Evolutionary conservation across 495 filamentous ascomycete species (phyloP).

Genomic region (Neurospora discreta): DNA sequence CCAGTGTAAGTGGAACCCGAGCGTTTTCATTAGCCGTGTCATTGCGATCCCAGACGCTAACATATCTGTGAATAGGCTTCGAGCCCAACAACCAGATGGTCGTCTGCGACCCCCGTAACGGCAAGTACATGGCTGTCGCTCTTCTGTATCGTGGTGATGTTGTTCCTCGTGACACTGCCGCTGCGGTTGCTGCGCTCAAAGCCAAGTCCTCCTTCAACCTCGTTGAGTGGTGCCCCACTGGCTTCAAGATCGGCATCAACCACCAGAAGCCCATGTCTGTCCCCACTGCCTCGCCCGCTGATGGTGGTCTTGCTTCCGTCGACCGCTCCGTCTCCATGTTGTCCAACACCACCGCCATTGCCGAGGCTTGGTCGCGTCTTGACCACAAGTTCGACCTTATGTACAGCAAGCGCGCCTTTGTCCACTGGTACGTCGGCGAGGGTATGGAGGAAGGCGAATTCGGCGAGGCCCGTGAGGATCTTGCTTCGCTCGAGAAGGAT

Average conservation of each 20-base stretch:
- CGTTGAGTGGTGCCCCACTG: slow-evolving; percentile 93
- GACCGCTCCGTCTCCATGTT: slow-evolving; percentile 85
- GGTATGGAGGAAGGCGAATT: slow-evolving; percentile 97
- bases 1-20: slow-evolving; percentile 51
- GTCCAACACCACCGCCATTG: slow-evolving; percentile 84
- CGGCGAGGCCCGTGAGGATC: slow-evolving; percentile 79
- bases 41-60: background rate
- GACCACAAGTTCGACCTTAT: slow-evolving; percentile 95
- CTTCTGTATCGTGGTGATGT: slow-evolving; percentile 85
- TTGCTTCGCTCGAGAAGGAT: slow-evolving; percentile 82
- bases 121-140: slow-evolving; percentile 91
- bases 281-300: slow-evolving; percentile 44
- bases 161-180: slow-evolving; percentile 72
- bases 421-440: slow-evolving; percentile 93
- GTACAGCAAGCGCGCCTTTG: slow-evolving; percentile 92
- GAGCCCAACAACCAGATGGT: slow-evolving; percentile 97
- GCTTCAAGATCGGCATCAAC: slow-evolving; percentile 92
- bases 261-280: slow-evolving; percentile 77
- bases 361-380: slow-evolving; percentile 80
- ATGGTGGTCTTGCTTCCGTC: slow-evolving; percentile 68
- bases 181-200: slow-evolving; percentile 72
- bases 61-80: slow-evolving; percentile 42
- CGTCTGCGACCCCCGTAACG: slow-evolving; percentile 81
- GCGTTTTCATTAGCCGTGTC: background rate
- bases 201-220: slow-evolving; percentile 82